Base-by-base conservation (phyloP, 2,329 filamentous ascomycete genomes). In the Monosporascus sp. region DNA sequence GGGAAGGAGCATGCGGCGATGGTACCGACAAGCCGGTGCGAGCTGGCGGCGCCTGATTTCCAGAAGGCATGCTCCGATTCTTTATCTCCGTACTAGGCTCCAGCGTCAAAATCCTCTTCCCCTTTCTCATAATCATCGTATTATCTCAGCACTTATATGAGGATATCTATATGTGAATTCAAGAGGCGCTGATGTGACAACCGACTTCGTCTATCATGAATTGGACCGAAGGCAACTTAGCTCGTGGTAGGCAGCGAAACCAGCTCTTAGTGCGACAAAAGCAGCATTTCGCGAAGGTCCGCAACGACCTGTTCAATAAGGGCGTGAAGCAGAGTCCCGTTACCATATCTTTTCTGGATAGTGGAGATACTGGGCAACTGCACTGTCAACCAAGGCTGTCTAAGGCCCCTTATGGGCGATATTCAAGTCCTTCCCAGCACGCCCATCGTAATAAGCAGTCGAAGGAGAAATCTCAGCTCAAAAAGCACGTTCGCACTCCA, bases 161-260 rank as follows among this genome's bases (percentile, higher is more conserved):
- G 37, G 57, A 46, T 45, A 63, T 60, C 46, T 18, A 47, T 65
- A 61, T 55, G 3, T 44, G 22, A 15, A 44, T 44, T 44, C n/a
- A 7, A 1, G 17, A 22, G 17, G 14, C 20, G n/a, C 14, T 25
- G 7, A 17, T 25, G 24, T 27, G 22, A 15, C 7, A 17, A 22
- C 5, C 3, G 37, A 43, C 22, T 14, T 48, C 3, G 45, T 31
- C 44, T 39, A 50, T 20, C 51, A 79, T 79, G 76, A 79, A 79
- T 60, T 79, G 76, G 76, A 78, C 75, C 3, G 76, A 77, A 56
- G 74, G 75, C 27, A 74, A 67, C 48, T 67, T 78, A 43, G 69
- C 72, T 54, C 72, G 67, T 9, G 64, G 64, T 38, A 63, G 61
- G 39, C 62, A 66, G 54, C 66, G 65, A 50, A 72, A 70, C 44